Percentiles rank a stretch among this genome's conserved stretches.
phyloP scores from a whole-genome alignment of 2,329 filamentous ascomycete species.

The Hypomyces rosellus region DNA sequence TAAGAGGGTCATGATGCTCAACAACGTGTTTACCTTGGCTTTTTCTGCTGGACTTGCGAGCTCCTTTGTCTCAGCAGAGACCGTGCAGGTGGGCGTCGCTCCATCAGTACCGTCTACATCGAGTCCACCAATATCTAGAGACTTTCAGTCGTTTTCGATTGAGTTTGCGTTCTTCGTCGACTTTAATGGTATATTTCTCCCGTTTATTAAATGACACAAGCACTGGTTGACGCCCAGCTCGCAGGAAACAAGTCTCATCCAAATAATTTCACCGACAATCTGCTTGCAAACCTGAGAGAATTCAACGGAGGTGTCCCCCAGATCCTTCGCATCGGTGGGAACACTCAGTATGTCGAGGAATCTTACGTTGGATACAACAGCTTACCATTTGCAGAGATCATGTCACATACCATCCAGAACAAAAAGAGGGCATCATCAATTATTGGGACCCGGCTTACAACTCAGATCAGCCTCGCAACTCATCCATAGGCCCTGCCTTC shows the following conservation, averaged over 20 bases:
- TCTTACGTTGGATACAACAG: background rate
- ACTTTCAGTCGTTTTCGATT: slow-evolving; percentile 8
- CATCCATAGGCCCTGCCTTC: slow-evolving; percentile 2
- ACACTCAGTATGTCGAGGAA: background rate
- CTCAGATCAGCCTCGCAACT: slow-evolving; percentile 6
- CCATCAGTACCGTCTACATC: background rate
- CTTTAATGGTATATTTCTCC: slow-evolving; percentile 1
- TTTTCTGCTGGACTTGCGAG: too few species aligned
- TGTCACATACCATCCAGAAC: slow-evolving; percentile 5
- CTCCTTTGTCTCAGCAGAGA: too few species aligned
- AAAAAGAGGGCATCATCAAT: slow-evolving; percentile 5
- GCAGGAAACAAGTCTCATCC: slow-evolving; percentile 7
- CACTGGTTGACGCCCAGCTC: background rate
- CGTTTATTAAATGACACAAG: background rate
- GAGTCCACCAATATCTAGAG: slow-evolving; percentile 4
- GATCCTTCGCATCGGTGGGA: slow-evolving; percentile 7
- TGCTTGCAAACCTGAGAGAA: slow-evolving; percentile 4
- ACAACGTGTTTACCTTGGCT: too few species aligned
- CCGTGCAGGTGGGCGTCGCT: too few species aligned
- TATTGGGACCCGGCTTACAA: slow-evolving; percentile 7
- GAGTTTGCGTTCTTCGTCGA: slow-evolving; percentile 8
- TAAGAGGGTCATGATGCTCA: too few species aligned
- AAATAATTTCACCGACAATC: slow-evolving; percentile 7
- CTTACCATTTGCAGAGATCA: background rate
- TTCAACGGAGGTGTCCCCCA: slow-evolving; percentile 8